Evolutionary conservation across 2,329 filamentous ascomycete genomes (phyloP), one percentile per base, ranked within the genome.

Genomic region (Diaporthe australafricana): DNA sequence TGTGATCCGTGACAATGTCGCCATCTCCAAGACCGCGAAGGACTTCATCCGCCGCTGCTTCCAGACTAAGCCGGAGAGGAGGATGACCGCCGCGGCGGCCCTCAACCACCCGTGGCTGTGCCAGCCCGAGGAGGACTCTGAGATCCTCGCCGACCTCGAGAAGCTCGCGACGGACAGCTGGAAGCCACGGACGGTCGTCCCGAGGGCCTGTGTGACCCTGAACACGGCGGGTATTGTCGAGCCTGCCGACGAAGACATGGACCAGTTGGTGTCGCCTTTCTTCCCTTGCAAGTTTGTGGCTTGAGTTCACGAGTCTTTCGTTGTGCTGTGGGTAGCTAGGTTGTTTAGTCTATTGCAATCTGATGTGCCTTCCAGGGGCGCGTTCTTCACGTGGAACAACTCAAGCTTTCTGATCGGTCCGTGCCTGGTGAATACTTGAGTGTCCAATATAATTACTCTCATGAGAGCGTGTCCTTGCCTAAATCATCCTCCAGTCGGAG

Each of bases 51-150:
- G 77, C 16, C 70, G 68, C 32, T 83, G 84, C 65, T 75, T 86
- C 3, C 71, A 74, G 20, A 73, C 78, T 30, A 76, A 82, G 48
- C 78, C 80, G 42, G 53, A 70, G 7, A 40, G 72, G 14, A 78
- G 84, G 63, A 78, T 82, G 57, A 81, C 80, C 27, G 81, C 81
- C 6, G 45, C 53, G 1, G 63, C 80, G 71, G 79, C 81, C 25
- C 76, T 81, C 60, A 53, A 72, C 22, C 82, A 85, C 74, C 48
- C 70, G 40, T 86, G 84, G 84, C 80, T 85, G 70, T 75, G 73
- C 14, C 42, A 70, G 20, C 72, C 76, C 0, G 5, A 45, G 12
- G 42, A 56, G 1, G 73, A 76, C 25, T 68, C 52, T 14, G 40
- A 47, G 32, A 47, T 70, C 42, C 77, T 78, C 60, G 55, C 68